These are phyloP conservation scores for Phytopythium delawarense DNA, from an alignment of 352 stramenopile species.

Conservation along the genomic window DNA sequence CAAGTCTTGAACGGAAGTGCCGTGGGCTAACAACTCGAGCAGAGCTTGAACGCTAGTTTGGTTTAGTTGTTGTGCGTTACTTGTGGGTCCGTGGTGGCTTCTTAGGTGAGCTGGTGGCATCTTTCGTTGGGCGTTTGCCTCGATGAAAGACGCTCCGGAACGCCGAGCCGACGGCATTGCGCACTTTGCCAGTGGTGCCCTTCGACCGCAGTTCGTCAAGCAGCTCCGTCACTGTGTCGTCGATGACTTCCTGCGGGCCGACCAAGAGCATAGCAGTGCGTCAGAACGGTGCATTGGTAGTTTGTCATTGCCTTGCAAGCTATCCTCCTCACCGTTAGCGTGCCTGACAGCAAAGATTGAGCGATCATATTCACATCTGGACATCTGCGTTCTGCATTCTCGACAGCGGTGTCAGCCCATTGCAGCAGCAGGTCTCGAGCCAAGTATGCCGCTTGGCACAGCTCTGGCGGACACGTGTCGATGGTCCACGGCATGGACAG, in stretches of 20 bases:
- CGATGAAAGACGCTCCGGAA: slow-evolving; percentile 2
- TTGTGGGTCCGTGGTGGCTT: neutral
- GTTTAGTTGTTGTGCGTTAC: neutral
- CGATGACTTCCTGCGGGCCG: neutral
- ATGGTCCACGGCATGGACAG: slow-evolving; percentile 18
- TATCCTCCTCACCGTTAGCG: neutral
- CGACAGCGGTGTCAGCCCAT: slow-evolving; percentile 33
- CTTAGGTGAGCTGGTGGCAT: neutral
- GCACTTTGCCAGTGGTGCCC: slow-evolving; percentile 17
- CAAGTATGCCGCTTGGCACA: slow-evolving; percentile 33
- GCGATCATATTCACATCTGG: neutral
- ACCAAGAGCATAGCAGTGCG: neutral
- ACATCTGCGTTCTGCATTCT: slow-evolving; percentile 11
- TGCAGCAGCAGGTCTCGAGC: slow-evolving; percentile 37
- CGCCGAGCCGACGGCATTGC: slow-evolving; percentile 3
- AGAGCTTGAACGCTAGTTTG: neutral
- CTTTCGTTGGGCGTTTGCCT: neutral
- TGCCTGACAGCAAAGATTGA: neutral
- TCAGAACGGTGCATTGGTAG: neutral
- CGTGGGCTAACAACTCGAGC: neutral
- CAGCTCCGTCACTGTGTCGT: slow-evolving; percentile 7
- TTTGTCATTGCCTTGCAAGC: neutral
- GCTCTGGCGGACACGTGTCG: slow-evolving; percentile 35
- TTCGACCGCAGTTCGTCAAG: slow-evolving; percentile 22
- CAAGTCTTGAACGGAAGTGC: neutral